Base-by-base conservation (phyloP, 2,329 filamentous ascomycete species). In the Metarhizium rileyi region DNA sequence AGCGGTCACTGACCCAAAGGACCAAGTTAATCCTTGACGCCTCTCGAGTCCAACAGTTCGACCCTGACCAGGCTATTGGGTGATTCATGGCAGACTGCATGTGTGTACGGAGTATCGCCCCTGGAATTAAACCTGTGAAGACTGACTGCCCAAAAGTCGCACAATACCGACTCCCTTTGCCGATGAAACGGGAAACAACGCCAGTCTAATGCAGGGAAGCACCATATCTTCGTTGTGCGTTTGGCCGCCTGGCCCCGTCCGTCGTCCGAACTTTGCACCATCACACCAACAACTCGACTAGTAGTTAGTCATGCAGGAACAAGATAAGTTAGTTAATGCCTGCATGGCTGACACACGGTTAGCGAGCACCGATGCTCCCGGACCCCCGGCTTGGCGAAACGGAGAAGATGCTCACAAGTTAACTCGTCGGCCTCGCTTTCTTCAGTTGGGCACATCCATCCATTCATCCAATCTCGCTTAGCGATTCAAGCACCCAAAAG, bases 281-380 rank as follows among this genome's bases (percentile, higher is more conserved):
- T 36, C 9, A 28, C 27, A 28, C 27, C 27, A 7, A 28, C 27
- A 28, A 16, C 33, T 36, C n/a, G 33, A 36, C 33, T 36, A 36
- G n/a, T 16, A 9, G n/a, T 36, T 36, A 36, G n/a, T 16, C 33
- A 36, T 36, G 35, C 35, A 38, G 35, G 35, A 38, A 38, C 35
- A 38, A 38, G 35, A 38, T 16, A 18, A 38, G 20, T n/a, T 20
- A 38, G 35, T 20, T 16, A 18, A 8, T 7, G 35, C 44, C 23
- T 23, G 16, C 14, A 35, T n/a, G 16, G 16, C 20, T 9, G 23
- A 48, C 38, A 35, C 40, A 18, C 38, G 30, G 12, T 33, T n/a
- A 27, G 38, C 47, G 36, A 18, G 47, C 47, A 48, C 28, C 35
- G 47, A 48, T 20, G 18, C 26, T 23, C n/a, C n/a, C n/a, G n/a